These are phyloP conservation scores for Wickerhamomyces hampshirensis DNA, from an alignment of 805 yeast species.

Conservation along the genomic window DNA sequence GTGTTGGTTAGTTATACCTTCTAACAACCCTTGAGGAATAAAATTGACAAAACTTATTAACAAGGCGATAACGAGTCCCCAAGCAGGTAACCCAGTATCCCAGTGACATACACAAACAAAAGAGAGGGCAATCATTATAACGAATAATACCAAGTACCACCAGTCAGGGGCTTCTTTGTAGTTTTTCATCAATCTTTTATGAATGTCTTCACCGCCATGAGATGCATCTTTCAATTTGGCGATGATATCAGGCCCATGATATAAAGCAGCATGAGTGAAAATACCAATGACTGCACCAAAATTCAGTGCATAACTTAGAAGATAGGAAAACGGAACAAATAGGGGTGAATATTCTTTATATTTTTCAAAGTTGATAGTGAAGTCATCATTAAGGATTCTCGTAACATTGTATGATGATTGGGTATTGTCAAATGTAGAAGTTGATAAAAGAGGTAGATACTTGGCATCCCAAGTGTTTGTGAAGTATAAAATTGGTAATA, in stretches of 20 bases:
- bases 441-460: slow-evolving; percentile 53
- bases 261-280: slow-evolving; percentile 50
- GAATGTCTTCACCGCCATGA: slow-evolving; percentile 42
- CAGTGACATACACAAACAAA: slow-evolving; percentile 31
- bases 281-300: slow-evolving; percentile 64
- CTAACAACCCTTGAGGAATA: slow-evolving; percentile 53
- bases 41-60: slow-evolving; percentile 48
- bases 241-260: slow-evolving; percentile 53
- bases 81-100: slow-evolving; percentile 55
- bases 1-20: slow-evolving; percentile 50
- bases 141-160: slow-evolving; percentile 30
- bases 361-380: slow-evolving; percentile 36
- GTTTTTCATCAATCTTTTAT: slow-evolving; percentile 45
- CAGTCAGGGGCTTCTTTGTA: slow-evolving; percentile 69
- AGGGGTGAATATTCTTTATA: slow-evolving; percentile 54
- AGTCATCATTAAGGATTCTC: slow-evolving; percentile 39
- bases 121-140: slow-evolving; percentile 24
- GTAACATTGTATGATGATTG: slow-evolving; percentile 42
- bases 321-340: slow-evolving; percentile 53
- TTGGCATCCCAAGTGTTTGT: slow-evolving; percentile 54
- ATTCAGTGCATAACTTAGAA: slow-evolving; percentile 49
- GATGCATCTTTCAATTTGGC: slow-evolving; percentile 32
- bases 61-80: slow-evolving; percentile 56
- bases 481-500: slow-evolving; percentile 45
- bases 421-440: slow-evolving; percentile 45